These are phyloP conservation scores for Penicillium sp. DNA, from an alignment of 2,329 filamentous ascomycete species.

Conservation along the genomic window DNA sequence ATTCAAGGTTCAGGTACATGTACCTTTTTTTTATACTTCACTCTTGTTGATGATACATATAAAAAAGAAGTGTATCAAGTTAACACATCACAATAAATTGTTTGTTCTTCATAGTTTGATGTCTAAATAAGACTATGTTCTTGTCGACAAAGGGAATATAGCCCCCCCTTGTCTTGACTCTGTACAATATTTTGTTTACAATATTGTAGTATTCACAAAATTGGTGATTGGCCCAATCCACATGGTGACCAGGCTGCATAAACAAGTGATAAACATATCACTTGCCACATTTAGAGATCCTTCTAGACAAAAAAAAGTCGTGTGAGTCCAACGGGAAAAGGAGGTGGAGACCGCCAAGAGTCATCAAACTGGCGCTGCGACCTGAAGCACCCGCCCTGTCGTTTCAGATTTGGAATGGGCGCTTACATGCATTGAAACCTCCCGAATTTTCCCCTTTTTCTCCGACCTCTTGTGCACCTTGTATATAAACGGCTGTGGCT, in stretches of 20 bases:
- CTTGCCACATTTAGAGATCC: constrained; percentile 9
- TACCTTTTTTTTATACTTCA: neutral
- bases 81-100: neutral
- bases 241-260: constrained; percentile 19
- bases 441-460: constrained; percentile 12
- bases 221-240: constrained; percentile 10
- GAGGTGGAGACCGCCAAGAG: constrained; percentile 20
- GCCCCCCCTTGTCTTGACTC: neutral
- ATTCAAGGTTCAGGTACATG: neutral
- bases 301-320: constrained; percentile 2
- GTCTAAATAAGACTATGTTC: neutral
- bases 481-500: constrained; percentile 18
- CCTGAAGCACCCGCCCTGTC: constrained; percentile 35
- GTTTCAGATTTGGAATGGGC: constrained; percentile 35
- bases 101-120: neutral
- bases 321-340: constrained; percentile 7
- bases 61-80: neutral
- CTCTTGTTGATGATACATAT: neutral
- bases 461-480: constrained; percentile 13
- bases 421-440: constrained; percentile 29
- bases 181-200: neutral
- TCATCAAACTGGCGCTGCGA: constrained; percentile 37
- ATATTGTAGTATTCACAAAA: neutral
- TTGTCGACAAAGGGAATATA: neutral
- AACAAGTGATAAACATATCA: constrained; percentile 14